Evolutionary conservation across 139 green algal genomes (phyloP).

Genomic region (Closterium sp.): DNA sequence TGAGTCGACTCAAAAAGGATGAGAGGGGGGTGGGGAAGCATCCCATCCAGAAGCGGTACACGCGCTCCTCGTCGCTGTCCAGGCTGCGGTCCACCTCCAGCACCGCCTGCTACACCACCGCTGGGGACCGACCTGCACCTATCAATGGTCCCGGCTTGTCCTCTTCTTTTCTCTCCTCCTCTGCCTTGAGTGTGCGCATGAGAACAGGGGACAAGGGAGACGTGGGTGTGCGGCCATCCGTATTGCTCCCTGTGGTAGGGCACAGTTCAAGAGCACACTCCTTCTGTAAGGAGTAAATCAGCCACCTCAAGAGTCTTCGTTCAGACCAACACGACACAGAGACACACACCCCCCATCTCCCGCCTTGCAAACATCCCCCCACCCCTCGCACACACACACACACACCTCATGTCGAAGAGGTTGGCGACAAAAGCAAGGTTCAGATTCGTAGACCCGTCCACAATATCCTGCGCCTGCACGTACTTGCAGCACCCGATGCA

Average conservation of each 20-base stretch:
- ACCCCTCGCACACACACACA: neutral
- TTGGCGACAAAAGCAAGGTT: conserved; percentile 43
- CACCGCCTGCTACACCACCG: conserved; percentile 13
- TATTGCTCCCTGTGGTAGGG: no score
- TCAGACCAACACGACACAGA: neutral
- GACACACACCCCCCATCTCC: neutral
- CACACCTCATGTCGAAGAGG: conserved; percentile 49
- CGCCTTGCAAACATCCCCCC: no score
- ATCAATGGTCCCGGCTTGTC: neutral
- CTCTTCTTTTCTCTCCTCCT: neutral
- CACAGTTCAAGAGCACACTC: no score
- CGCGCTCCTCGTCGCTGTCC: conserved; percentile 43
- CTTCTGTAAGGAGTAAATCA: no score
- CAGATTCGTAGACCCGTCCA: conserved; percentile 29
- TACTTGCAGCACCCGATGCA: conserved; percentile 20
- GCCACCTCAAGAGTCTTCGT: no score
- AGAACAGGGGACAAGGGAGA: neutral
- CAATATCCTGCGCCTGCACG: neutral
- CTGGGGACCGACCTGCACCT: neutral
- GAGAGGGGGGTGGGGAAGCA: no score
- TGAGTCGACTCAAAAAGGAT: no score
- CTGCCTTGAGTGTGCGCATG: neutral
- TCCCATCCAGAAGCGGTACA: conserved; percentile 51
- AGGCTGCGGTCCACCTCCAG: conserved; percentile 21
- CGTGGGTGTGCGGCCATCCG: no score